A percentile compares a stretch with the other conserved stretches of the same genome.
These are phyloP conservation scores for Geotrichum phurueaensis DNA, from an alignment of 1,139 yeast genomes.

Conservation along the genomic window DNA sequence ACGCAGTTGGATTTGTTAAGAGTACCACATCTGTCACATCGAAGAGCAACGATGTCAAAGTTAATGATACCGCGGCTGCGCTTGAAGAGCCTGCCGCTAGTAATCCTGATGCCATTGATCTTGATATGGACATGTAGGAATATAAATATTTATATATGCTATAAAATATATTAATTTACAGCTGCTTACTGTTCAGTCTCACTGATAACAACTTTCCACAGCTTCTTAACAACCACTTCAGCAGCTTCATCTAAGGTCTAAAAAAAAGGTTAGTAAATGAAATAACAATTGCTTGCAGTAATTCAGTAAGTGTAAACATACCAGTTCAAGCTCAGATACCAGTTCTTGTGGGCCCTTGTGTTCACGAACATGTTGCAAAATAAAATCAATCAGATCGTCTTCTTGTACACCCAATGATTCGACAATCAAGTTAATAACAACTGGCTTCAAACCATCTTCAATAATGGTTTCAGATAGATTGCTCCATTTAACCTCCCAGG, in stretches of 20 bases:
- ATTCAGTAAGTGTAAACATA: background rate
- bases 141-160: background rate
- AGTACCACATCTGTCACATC: constrained; percentile 23
- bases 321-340: constrained; percentile 30
- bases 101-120: constrained; percentile 66
- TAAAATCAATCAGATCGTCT: constrained; percentile 33
- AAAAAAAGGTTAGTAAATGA: constrained; percentile 1
- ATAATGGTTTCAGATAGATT: constrained; percentile 24
- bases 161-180: background rate
- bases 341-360: constrained; percentile 29
- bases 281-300: background rate
- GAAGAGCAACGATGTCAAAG: constrained; percentile 11
- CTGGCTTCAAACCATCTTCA: constrained; percentile 26
- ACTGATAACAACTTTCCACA: constrained; percentile 30
- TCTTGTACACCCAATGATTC: constrained; percentile 37
- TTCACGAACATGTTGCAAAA: constrained; percentile 27
- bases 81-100: constrained; percentile 19
- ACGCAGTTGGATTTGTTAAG: constrained; percentile 49
- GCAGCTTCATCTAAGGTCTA: constrained; percentile 35
- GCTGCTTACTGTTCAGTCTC: constrained; percentile 24
- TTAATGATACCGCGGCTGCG: constrained; percentile 10
- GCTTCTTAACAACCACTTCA: constrained; percentile 25
- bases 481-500: constrained; percentile 30
- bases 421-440: constrained; percentile 29
- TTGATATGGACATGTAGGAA: constrained; percentile 46